Base-by-base conservation (phyloP, 106 monocot species). In the Dendrobium huoshanense region DNA sequence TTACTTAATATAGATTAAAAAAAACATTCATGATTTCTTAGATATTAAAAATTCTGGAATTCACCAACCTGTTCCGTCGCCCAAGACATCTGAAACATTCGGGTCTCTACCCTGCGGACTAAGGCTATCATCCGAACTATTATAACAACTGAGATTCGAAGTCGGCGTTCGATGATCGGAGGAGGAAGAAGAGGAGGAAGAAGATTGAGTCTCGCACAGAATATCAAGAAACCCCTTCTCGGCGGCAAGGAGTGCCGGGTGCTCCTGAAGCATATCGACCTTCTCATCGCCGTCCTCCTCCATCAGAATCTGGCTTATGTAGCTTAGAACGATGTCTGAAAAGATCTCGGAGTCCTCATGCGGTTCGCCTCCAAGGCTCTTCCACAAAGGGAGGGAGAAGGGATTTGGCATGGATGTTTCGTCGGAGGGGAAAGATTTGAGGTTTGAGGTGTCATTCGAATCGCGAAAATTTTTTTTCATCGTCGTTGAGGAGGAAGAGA, bases 271-370 rank as follows among this genome's bases (percentile, higher is more conserved):
- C 2, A 77, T 7, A 29, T 70, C 72, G 27, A 81, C n/a, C 43
- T 84, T 88, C 49, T 82, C 82, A 9, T 85, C 87, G 67, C 81
- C 75, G 45, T 87, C 87, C 82, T 87, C 87, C 84, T 87, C 87
- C 87, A 87, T 87, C 6, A 87, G 84, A 29, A 87, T 87, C 67
- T 58, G 31, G 79, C 24, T 82, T 48, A 87, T 87, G 79, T 84
- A 87, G 75, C 72, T 84, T 4, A 97, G 89, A 7, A 85, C 82
- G 17, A 89, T 81, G 61, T 90, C 86, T 2, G 93, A 86, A 65
- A 87, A 79, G n/a, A 88, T 75, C 41, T 87, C 87, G 19, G 82
- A 45, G 24, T 88, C 87, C 18, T 85, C 90, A 72, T 8, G 15
- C 9, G 72, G 41, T 9, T 40, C 37, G 0, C 37, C 37, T 17